A percentile compares a stretch with the other conserved stretches of the same genome.
Conservation (phyloP, 176 grass and related monocot species). For the Bolboschoenus planiculmis region DNA sequence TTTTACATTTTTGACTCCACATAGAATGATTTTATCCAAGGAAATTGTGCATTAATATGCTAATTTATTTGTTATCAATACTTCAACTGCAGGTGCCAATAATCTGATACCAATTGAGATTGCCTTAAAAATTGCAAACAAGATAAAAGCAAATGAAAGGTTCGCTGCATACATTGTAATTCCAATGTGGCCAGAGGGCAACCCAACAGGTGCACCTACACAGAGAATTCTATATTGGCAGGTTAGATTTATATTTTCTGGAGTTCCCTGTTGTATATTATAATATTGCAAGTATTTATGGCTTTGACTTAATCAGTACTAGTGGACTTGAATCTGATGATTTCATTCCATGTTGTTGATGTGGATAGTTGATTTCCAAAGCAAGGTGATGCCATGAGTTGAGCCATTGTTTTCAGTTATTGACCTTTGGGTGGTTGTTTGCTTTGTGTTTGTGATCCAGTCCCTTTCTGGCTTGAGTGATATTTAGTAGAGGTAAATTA, state of each 20-base stretch:
- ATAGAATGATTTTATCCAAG: not conserved
- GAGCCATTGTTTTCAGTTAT: not conserved
- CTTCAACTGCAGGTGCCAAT: slow-evolving; percentile 37
- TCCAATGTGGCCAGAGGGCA: slow-evolving; percentile 89
- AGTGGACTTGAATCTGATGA: not conserved
- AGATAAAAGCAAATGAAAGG: slow-evolving; percentile 52
- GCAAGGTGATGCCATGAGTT: not conserved
- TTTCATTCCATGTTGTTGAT: not conserved
- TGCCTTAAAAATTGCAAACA: slow-evolving; percentile 70
- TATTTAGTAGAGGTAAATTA: not conserved
- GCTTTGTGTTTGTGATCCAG: not conserved
- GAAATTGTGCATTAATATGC: not conserved
- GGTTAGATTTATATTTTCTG: slow-evolving; percentile 31
- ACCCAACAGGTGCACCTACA: slow-evolving; percentile 42
- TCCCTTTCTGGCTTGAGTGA: not conserved
- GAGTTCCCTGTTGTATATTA: not conserved
- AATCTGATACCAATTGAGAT: slow-evolving; percentile 81
- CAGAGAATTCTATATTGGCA: slow-evolving; percentile 82
- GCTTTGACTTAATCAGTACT: not conserved
- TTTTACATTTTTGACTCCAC: not conserved
- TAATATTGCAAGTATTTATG: not conserved
- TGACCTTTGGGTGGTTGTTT: not conserved
- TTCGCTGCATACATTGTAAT: slow-evolving; percentile 66
- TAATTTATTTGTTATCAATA: not conserved
- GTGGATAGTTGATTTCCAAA: not conserved